Evolutionary conservation across 2,329 filamentous ascomycete genomes (phyloP), one percentile per base, ranked within the genome.

Genomic region (Cercospora sojina): DNA sequence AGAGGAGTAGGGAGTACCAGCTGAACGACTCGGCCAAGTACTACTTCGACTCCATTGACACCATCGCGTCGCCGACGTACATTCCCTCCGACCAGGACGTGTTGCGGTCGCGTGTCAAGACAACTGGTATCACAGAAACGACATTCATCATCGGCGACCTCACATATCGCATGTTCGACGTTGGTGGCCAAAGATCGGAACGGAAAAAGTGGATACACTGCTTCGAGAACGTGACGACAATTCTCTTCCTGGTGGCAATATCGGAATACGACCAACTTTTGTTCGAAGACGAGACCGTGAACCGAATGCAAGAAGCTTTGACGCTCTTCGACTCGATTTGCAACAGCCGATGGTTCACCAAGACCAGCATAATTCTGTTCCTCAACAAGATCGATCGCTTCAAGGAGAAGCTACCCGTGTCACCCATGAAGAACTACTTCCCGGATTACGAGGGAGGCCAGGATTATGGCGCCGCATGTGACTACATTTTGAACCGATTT

Each of bases 141-240:
- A 95, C 91, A 32, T 97, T 97, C 82, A 95, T 95, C 79, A 96
- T 96, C 72, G 93, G 92, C 72, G 91, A 97, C 76, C 84, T 97
- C 71, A 97, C 93, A 65, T 97, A 97, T 84, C 89, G 93, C 73
- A 97, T 97, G 93, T 97, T 97, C 81, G 93, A 97, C 76, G 93
- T 97, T 55, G 93, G 93, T 86, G 94, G 93, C 71, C 93, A 97
- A 82, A 88, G 93, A 79, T 97, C 92, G 6, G 93, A 97, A 82
- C 90, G 93, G 79, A 97, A 97, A 90, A 97, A 97, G 88, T 97
- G 93, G 93, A 97, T 97, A 74, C 93, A 97, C 84, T 97, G 93
- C 83, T 97, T 97, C 81, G 93, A 97, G 84, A 97, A 97, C 75
- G 93, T 97, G 76, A 97, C 93, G 8, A 96, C 93, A 9, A 96